phyloP scores from a whole-genome alignment of 2,329 filamentous ascomycete species.

The Hypocrella siamensis region DNA sequence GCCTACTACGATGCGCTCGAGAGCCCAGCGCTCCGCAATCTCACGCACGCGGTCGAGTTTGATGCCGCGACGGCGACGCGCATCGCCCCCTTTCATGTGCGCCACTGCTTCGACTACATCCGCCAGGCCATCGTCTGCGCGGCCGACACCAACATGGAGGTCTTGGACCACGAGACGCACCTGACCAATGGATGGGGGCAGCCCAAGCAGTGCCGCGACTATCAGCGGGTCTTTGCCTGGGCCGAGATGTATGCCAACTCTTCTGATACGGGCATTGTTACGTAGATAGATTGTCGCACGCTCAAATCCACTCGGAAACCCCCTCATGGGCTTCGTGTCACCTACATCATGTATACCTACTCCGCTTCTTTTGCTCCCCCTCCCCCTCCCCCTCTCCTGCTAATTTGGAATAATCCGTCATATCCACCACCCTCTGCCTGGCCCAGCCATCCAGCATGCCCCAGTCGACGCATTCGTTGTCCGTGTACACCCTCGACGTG shows the following conservation, averaged over 20 bases:
- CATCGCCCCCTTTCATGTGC: not conserved
- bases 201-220: not conserved
- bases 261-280: no score
- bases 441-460: not conserved
- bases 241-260: no score
- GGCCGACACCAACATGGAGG: constrained; percentile 1
- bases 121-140: not conserved
- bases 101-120: constrained; percentile 2
- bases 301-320: no score
- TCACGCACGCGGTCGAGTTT: no score
- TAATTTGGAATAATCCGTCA: constrained; percentile 1
- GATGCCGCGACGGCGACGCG: not conserved
- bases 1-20: no score
- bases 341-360: no score
- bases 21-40: no score
- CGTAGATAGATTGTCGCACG: no score
- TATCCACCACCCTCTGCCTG: constrained; percentile 1
- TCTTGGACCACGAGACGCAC: not conserved
- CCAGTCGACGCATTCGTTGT: constrained; percentile 2
- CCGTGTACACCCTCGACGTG: constrained; percentile 2
- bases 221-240: not conserved
- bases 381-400: no score
- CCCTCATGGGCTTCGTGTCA: no score
- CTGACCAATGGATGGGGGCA: not conserved
- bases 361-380: no score